Conservation (phyloP, 2,329 filamentous ascomycete genomes). For the Aspergillus udagawae region DNA sequence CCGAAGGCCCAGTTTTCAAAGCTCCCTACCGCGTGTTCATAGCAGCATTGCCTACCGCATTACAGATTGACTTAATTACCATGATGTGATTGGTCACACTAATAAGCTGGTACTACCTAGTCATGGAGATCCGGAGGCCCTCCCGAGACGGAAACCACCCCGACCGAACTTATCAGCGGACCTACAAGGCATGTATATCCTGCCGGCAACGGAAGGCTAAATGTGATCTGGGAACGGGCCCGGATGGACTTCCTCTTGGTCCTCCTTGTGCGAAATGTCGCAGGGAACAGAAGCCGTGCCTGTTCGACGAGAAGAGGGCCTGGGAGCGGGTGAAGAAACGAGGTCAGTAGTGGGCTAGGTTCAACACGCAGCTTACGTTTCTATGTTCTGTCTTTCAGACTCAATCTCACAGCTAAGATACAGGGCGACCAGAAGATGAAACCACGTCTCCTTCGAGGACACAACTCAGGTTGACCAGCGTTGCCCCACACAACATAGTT, state of each 20-base stretch:
- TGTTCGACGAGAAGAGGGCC: slow-evolving; percentile 43
- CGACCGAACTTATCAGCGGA: slow-evolving; percentile 46
- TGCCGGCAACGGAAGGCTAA: slow-evolving; percentile 52
- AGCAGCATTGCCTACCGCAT: not conserved
- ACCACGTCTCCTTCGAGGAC: not conserved
- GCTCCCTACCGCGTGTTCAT: not conserved
- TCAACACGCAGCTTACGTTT: not conserved
- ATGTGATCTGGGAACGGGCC: slow-evolving; percentile 44
- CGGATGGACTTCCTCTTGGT: slow-evolving; percentile 36
- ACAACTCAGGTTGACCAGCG: slow-evolving; percentile 7
- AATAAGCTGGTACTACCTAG: not conserved
- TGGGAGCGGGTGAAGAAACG: slow-evolving; percentile 38
- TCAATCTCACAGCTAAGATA: not conserved
- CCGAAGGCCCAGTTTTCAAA: not conserved
- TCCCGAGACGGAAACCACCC: slow-evolving; percentile 13
- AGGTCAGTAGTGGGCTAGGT: slow-evolving; percentile 18
- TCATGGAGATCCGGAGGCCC: slow-evolving; percentile 19
- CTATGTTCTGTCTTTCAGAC: not conserved
- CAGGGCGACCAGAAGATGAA: slow-evolving; percentile 11
- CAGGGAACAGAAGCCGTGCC: slow-evolving; percentile 48
- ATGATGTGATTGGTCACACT: slow-evolving; percentile 13
- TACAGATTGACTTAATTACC: not conserved
- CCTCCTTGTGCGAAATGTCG: slow-evolving; percentile 48
- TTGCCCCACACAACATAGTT: not conserved
- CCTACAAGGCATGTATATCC: slow-evolving; percentile 53